Evolutionary conservation across 2,329 filamentous ascomycete genomes (phyloP), one percentile per base, ranked within the genome.

Genomic region (Neonectria ditissima): DNA sequence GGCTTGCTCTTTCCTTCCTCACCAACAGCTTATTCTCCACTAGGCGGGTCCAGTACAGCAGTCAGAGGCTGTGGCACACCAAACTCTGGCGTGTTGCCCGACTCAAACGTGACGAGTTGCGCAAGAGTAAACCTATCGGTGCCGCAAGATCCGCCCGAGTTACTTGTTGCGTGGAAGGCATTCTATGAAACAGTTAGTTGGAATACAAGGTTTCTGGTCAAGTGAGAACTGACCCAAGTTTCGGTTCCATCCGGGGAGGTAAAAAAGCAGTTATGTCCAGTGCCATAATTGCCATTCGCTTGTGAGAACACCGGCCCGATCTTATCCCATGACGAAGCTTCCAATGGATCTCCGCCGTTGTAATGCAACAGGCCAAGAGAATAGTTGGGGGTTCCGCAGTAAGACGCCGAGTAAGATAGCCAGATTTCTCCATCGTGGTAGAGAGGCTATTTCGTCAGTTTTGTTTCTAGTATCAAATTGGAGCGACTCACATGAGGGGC

Each of bases 251-350:
- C 84, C 0, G 84, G 84, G 62, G 83, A 86, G 14, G 74, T 77
- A 75, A 88, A 87, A 78, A 87, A 87, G 5, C 83, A 83, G 65
- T 86, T 86, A 61, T 87, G 84, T 2, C 83, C 85, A 0, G 84
- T 83, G 8, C 85, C 84, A 54, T 83, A 87, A 71, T 87, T 85
- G 1, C 84, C 84, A 62, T 87, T 86, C 2, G 82, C 83, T 47
- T 79, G 81, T 6, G 77, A 80, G 44, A 87, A 82, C 1, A 84
- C 77, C 4, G 82, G 84, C 0, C 83, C 83, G 6, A 66, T 68
- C 77, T 87, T 87, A 3, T 72, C 77, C 86, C 85, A 88, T 24
- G 80, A 82, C 1, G 71, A 71, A 1, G 74, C 69, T 9, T 74
- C 63, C n/a, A 79, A 73, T 0, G 85, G 86, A 62, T 86, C 80